phyloP scores from a whole-genome alignment of 108 stramenopile species.

The Epipyxis sp. region DNA sequence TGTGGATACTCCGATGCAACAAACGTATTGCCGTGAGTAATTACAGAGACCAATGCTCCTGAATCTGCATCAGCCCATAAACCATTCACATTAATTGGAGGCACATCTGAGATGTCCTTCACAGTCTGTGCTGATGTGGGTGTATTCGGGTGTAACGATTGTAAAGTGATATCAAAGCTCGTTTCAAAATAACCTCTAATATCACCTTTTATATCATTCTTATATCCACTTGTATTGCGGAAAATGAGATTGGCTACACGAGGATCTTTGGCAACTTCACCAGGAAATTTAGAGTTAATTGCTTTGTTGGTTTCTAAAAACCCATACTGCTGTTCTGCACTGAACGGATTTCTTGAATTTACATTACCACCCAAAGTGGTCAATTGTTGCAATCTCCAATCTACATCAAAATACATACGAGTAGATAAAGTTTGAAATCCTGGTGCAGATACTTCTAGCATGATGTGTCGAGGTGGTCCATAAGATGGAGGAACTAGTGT shows the following conservation, averaged over 20 bases:
- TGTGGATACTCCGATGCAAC: background rate
- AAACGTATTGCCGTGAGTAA: slow-evolving; percentile 3
- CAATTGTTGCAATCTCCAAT: slow-evolving; percentile 16
- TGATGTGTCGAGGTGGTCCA: slow-evolving; percentile 12
- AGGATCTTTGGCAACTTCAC: background rate
- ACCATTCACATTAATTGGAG: background rate
- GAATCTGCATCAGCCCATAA: background rate
- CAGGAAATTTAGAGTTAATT: background rate
- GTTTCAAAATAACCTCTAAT: background rate
- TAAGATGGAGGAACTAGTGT: slow-evolving; percentile 9
- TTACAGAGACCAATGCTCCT: background rate
- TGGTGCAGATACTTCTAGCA: background rate
- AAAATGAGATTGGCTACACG: background rate
- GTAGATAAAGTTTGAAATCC: slow-evolving; percentile 3
- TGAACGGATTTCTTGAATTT: background rate
- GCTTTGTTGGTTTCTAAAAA: background rate
- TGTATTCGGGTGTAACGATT: background rate
- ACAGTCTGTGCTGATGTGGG: no score
- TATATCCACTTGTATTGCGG: background rate
- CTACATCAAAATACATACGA: slow-evolving; percentile 6
- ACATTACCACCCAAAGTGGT: background rate
- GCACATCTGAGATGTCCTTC: background rate
- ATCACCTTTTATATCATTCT: no score
- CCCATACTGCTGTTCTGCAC: background rate
- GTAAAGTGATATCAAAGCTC: background rate